phyloP scores from a whole-genome alignment of 164 flowering plant genomes.

The Brasenia schreberi region DNA sequence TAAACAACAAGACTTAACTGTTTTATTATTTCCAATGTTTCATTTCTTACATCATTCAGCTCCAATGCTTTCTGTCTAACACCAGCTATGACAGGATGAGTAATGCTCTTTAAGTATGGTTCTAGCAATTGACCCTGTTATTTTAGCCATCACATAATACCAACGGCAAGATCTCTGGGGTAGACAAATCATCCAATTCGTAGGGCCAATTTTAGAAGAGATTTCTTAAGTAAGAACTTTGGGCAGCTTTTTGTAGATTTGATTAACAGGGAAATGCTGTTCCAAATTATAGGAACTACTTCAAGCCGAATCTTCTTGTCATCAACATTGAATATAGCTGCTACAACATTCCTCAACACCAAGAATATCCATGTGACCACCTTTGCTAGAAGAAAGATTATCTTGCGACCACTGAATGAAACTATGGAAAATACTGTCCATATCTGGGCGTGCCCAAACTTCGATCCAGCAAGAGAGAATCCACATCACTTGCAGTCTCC shows the following conservation, averaged over 20 bases:
- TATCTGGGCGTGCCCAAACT: conserved; percentile 7
- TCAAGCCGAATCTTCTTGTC: conserved; percentile 39
- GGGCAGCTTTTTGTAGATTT: conserved; percentile 51
- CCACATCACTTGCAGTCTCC: conserved; percentile 24
- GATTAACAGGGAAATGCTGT: conserved; percentile 41
- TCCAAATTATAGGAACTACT: conserved; percentile 60
- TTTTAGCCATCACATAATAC: conserved; percentile 80
- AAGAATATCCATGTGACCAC: no score
- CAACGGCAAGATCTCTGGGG: conserved; percentile 67
- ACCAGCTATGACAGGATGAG: no score
- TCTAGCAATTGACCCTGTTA: no score
- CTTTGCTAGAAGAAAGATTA: no score
- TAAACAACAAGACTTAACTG: no score
- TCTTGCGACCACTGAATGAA: no score
- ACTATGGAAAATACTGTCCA: no score
- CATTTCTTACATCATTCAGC: no score
- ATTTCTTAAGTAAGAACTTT: conserved; percentile 86
- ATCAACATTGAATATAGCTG: conserved; percentile 19
- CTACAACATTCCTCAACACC: no score
- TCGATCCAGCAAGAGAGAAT: conserved; percentile 27
- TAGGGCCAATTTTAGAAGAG: conserved; percentile 69
- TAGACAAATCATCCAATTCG: conserved; percentile 73
- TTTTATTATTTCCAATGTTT: no score
- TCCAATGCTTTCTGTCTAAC: no score
- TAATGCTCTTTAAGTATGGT: no score